Evolutionary conservation across 2,329 filamentous ascomycete species (phyloP), one percentile per base, ranked within the genome.

Genomic region (Metarhizium humberi): DNA sequence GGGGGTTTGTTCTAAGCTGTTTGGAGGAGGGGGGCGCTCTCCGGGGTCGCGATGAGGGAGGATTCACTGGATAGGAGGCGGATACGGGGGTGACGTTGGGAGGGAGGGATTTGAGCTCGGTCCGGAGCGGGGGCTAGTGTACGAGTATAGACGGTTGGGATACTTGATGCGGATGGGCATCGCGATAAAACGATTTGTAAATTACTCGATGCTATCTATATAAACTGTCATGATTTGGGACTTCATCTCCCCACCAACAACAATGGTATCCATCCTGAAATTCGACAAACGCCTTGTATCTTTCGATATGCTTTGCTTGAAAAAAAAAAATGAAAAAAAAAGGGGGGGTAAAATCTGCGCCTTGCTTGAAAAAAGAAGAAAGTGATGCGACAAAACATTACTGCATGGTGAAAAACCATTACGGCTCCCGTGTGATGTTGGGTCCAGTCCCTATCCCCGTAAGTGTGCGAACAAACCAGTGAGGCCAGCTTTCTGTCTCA

Each of bases 391-490:
- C 25, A 16, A 42, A 48, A 42, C 20, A 49, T 34, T 7, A 14
- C 20, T 4, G 45, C n/a, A 53, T 55, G 38, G 51, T 7, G 14
- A 50, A 47, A n/a, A 30, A 54, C 62, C 54, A 66, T 61, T 52
- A 61, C 30, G 56, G 47, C 38, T 63, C 58, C 16, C 67, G 63
- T 62, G 70, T 67, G 51, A 84, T 80, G 60, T 84, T 81, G 18
- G 80, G 80, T 5, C 80, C 79, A 0, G 79, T 82, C 14, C 81
- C 81, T 48, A 84, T 78, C 3, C 82, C 81, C 4, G 81, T 84
- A 61, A 84, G 55, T 38, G 81, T 78, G 68, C 83, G 75, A 43
- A 85, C 77, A 48, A 84, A 70, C 85, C 85, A 88, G 57, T 81
- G 77, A 64, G 82, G 61, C 80, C 80, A 84, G 62, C 81, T 81